A percentile compares a stretch with the other conserved stretches of the same genome.
These are phyloP conservation scores for Mycena epipterygia DNA, from an alignment of 768 basidiomycete species.

Conservation along the genomic window DNA sequence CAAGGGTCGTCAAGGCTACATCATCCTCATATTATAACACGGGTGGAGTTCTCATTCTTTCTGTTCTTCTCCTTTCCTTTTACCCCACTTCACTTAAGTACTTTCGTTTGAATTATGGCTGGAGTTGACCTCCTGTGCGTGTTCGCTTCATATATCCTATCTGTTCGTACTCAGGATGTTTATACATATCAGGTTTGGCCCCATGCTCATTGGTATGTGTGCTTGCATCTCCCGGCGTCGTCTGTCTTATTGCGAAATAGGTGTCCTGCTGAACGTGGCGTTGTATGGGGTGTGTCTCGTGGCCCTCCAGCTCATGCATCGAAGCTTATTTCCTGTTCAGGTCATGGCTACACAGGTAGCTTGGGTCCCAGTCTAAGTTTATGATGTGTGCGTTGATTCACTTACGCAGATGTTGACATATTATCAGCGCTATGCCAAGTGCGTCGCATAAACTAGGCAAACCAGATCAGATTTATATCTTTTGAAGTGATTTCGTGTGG, in stretches of 20 bases:
- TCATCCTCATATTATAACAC: too few relatives aligned
- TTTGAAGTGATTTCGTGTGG: conserved; percentile 8
- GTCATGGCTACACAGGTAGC: conserved; percentile 16
- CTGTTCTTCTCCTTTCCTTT: background rate
- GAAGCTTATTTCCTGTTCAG: background rate
- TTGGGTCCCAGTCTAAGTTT: background rate
- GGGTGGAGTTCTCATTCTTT: background rate
- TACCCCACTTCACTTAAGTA: background rate
- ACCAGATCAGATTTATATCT: conserved; percentile 10
- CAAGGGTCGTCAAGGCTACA: too few relatives aligned
- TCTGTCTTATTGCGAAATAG: conserved; percentile 8
- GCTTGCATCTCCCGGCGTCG: background rate
- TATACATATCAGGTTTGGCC: conserved; percentile 7
- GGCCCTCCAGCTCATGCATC: background rate
- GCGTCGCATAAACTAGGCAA: conserved; percentile 11
- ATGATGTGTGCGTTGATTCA: background rate
- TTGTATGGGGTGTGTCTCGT: conserved; percentile 26
- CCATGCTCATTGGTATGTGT: conserved; percentile 29
- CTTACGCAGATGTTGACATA: conserved; percentile 20
- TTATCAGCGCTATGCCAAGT: conserved; percentile 17
- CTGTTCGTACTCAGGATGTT: background rate
- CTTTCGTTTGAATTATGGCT: conserved; percentile 26
- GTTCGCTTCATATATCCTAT: background rate
- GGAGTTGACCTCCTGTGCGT: conserved; percentile 34
- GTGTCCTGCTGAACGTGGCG: conserved; percentile 25